Base-by-base conservation (phyloP, 78 protist genomes). In the Dictyostelium citrinum region DNA sequence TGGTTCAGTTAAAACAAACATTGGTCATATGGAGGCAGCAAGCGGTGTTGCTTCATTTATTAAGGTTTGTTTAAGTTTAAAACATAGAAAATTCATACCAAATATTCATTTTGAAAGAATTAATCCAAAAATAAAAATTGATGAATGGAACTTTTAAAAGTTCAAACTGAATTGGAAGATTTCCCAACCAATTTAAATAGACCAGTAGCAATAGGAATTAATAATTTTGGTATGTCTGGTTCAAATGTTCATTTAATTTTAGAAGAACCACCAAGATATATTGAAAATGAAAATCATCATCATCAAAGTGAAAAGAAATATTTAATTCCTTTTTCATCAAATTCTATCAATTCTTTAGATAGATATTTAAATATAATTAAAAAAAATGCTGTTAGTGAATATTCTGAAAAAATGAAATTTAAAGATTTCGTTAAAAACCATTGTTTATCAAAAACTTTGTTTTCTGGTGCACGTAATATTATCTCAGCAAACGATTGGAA, bases 181-280 rank as follows among this genome's bases (percentile, higher is more conserved):
- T 68, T 68, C 8, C 76, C 76, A 68, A 43, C 24, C 0, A 70
- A 83, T 83, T 39, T 39, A 39, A 39, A 39, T 5, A 71, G 35
- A 83, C 3, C 2, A 27, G 41, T 80, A 9, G 1, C 16, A 17
- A 78, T 81, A 37, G 97, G 97, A 17, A 45, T 97, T 31, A 84
- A 83, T 20, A 70, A 91, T 27, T 95, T 97, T 71, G 98, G 98
- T 24, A 90, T 95, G 78, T 90, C 93, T 31, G 98, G 98, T 10
- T 64, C 97, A 35, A 95, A 97, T 61, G 88, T 72, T 17, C 96
- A 93, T 27, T 17, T 86, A 1, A 14, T 95, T 20, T 51, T 95
- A 8, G 16, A 8, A 20, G 90, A 83, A 51, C 72, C 33, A 31
- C 76, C 39, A 68, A 68, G 17, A 68, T 9, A 5, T 39, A 39